These are phyloP conservation scores for Yarrowia hollandica DNA, from an alignment of 805 yeast genomes.

Conservation along the genomic window DNA sequence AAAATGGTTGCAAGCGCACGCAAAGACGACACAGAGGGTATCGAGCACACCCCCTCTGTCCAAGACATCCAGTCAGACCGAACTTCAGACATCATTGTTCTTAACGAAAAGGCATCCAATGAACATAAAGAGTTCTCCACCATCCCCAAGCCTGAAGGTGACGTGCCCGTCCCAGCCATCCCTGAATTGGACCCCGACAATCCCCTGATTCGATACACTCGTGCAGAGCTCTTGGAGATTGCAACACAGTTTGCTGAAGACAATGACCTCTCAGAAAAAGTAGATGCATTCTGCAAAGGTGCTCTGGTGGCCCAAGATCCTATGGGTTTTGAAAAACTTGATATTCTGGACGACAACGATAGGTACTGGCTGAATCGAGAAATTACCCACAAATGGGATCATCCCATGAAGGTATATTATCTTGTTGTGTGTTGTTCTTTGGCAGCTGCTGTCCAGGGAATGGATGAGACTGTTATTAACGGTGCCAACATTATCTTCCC, in stretches of 20 bases:
- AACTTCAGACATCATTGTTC: neutral
- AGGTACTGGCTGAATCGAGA: slow-evolving; percentile 46
- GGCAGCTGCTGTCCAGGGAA: slow-evolving; percentile 71
- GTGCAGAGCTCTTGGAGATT: slow-evolving; percentile 8
- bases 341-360: slow-evolving; percentile 42
- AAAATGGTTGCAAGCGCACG: neutral
- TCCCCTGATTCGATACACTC: slow-evolving; percentile 11
- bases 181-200: slow-evolving; percentile 19
- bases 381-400: slow-evolving; percentile 50
- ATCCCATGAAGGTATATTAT: slow-evolving; percentile 45
- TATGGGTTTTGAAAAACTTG: slow-evolving; percentile 42
- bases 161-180: neutral
- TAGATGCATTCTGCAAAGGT: slow-evolving; percentile 44
- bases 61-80: neutral
- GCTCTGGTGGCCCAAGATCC: slow-evolving; percentile 57
- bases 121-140: neutral
- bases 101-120: slow-evolving; percentile 12
- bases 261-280: slow-evolving; percentile 12
- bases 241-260: slow-evolving; percentile 9
- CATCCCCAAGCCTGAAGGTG: neutral
- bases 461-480: slow-evolving; percentile 71
- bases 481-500: slow-evolving; percentile 58
- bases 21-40: slow-evolving; percentile 5
- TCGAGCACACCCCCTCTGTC: slow-evolving; percentile 1
- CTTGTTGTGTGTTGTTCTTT: slow-evolving; percentile 61